A percentile compares a stretch with the other conserved stretches of the same genome.
Evolutionary conservation across 192 early-diverging fungal species (phyloP).

Genomic region (Backusella circina): DNA sequence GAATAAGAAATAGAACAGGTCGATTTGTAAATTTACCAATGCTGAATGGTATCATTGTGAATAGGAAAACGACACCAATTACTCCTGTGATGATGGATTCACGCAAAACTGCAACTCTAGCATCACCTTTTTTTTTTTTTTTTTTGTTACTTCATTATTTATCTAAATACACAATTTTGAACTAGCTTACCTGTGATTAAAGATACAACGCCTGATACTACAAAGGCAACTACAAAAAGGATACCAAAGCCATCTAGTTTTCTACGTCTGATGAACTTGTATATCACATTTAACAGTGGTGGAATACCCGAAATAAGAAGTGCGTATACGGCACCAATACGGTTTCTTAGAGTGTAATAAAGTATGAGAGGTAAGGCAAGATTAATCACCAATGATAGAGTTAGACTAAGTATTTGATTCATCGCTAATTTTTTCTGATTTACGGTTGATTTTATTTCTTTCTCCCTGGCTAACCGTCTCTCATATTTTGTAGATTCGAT

Average conservation of each 20-base stretch:
- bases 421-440: not conserved
- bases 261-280: not conserved
- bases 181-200: not conserved
- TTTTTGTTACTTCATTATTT: too few relatives aligned
- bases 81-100: not conserved
- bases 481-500: not conserved
- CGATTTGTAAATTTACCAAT: not conserved
- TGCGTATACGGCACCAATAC: not conserved
- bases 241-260: not conserved
- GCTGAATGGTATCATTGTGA: not conserved
- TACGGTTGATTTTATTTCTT: not conserved
- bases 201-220: not conserved
- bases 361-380: not conserved
- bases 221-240: not conserved
- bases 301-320: not conserved
- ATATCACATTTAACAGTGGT: not conserved
- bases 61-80: not conserved
- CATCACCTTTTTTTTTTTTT: not conserved
- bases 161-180: too few relatives aligned
- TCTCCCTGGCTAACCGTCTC: not conserved
- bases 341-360: not conserved
- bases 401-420: not conserved
- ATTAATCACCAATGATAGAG: not conserved
- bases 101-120: not conserved
- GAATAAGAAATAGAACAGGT: not conserved